Evolutionary conservation across 768 basidiomycete species (phyloP).

Genomic region (Auriscalpium microsporum): DNA sequence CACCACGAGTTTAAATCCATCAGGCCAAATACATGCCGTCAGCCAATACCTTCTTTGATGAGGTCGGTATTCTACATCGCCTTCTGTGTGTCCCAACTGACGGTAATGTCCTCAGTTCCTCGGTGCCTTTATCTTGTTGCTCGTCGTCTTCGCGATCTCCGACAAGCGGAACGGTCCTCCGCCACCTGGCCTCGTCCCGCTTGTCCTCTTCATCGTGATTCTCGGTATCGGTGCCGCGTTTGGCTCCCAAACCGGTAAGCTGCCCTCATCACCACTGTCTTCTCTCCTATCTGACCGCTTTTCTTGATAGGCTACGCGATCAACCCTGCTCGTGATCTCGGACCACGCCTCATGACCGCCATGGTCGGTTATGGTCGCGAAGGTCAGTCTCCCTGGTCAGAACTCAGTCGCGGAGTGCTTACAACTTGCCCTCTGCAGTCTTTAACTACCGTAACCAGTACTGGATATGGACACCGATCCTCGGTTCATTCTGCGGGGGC

Average conservation of each 20-base stretch:
- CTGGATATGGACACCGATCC: slow-evolving; percentile 64
- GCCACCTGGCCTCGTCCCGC: slow-evolving; percentile 42
- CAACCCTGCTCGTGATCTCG: slow-evolving; percentile 68
- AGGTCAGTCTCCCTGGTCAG: slow-evolving; percentile 14
- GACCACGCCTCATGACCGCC: slow-evolving; percentile 57
- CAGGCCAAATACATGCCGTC: slow-evolving; percentile 35
- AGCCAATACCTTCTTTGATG: slow-evolving; percentile 38
- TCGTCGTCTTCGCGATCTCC: slow-evolving; percentile 43
- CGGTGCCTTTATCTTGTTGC: slow-evolving; percentile 43
- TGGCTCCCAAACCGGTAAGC: slow-evolving; percentile 47
- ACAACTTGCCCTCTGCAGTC: slow-evolving; percentile 13
- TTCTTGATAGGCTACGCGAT: slow-evolving; percentile 42
- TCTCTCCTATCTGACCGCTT: background rate
- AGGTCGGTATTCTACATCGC: slow-evolving; percentile 22
- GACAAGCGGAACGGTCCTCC: slow-evolving; percentile 46
- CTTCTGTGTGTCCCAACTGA: background rate
- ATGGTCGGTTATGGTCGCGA: slow-evolving; percentile 63
- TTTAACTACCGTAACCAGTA: slow-evolving; percentile 48
- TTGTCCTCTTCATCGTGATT: slow-evolving; percentile 46
- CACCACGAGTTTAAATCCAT: background rate
- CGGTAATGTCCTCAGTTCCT: slow-evolving; percentile 37
- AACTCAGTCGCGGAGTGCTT: background rate
- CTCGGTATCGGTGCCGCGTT: slow-evolving; percentile 49
- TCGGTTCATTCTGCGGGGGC: slow-evolving; percentile 53
- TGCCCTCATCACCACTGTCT: too few relatives aligned